phyloP scores from a whole-genome alignment of 148 eudicot genomes.

The Drosera capensis region DNA sequence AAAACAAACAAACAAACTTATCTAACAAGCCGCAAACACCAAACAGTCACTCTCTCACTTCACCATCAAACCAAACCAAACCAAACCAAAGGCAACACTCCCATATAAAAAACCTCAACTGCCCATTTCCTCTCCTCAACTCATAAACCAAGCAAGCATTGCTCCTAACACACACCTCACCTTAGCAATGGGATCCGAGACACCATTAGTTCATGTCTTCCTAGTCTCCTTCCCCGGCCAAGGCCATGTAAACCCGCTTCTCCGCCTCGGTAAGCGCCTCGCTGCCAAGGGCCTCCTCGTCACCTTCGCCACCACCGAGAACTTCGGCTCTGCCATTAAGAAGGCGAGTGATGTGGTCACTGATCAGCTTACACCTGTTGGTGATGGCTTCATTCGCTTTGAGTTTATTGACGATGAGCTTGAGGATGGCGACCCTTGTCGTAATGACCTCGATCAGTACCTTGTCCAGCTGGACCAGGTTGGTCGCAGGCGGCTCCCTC shows the following conservation, averaged over 20 bases:
- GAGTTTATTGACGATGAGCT: conserved; percentile 61
- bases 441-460: conserved; percentile 31
- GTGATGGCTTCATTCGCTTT: conserved; percentile 50
- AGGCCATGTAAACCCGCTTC: conserved; percentile 35
- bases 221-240: conserved; percentile 29
- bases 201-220: conserved; percentile 18
- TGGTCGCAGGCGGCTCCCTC: conserved; percentile 35
- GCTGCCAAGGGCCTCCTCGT: conserved; percentile 26
- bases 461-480: conserved; percentile 28
- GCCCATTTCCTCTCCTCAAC: not conserved
- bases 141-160: not conserved
- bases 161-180: not conserved
- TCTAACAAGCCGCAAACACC: no score
- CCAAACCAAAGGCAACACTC: no score
- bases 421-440: conserved; percentile 19
- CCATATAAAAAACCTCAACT: no score
- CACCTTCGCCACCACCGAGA: conserved; percentile 25
- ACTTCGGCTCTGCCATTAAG: conserved; percentile 23
- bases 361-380: conserved; percentile 27
- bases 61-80: no score
- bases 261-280: conserved; percentile 26
- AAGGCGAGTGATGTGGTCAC: conserved; percentile 22
- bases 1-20: no score
- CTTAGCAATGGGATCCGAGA: conserved; percentile 8
- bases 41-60: no score